Evolutionary conservation across 805 yeast species (phyloP).

Genomic region (Ogataea zsoltii): DNA sequence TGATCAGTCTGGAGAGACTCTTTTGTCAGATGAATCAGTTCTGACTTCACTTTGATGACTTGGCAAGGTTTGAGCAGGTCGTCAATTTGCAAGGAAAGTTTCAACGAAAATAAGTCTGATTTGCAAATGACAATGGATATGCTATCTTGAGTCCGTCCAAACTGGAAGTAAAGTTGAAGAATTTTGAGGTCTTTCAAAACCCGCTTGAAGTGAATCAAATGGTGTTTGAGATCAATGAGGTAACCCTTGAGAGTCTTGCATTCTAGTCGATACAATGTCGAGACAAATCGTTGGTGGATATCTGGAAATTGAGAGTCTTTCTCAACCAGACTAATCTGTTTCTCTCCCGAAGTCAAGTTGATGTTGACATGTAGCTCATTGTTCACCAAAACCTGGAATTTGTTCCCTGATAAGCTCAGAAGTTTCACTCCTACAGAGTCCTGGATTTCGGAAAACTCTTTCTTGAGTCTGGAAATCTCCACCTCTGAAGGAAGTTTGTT

Average conservation of each 20-base stretch:
- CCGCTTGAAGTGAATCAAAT: conserved; percentile 8
- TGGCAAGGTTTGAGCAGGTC: conserved; percentile 11
- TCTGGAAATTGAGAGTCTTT: conserved; percentile 3
- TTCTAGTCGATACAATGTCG: background rate
- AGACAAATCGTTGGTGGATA: conserved; percentile 4
- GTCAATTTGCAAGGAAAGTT: conserved; percentile 4
- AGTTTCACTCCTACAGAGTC: conserved; percentile 13
- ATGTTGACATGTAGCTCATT: conserved; percentile 10
- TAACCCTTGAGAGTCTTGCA: conserved; percentile 10
- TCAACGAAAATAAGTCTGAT: conserved; percentile 14
- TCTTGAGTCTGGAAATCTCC: conserved; percentile 14
- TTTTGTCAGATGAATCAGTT: conserved; percentile 4
- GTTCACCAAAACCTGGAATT: conserved; percentile 6
- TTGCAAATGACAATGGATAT: conserved; percentile 10
- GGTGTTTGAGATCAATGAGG: conserved; percentile 1
- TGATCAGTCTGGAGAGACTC: background rate
- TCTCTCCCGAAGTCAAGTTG: conserved; percentile 8
- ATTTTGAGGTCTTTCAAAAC: conserved; percentile 13
- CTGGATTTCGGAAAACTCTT: conserved; percentile 16
- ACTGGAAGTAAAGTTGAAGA: conserved; percentile 14
- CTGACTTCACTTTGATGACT: conserved; percentile 7
- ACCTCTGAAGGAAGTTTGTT: conserved; percentile 21
- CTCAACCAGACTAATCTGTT: background rate
- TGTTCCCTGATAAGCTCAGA: conserved; percentile 4
- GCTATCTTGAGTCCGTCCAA: conserved; percentile 1